Evolutionary conservation across 257 asterid species (phyloP).

Genomic region (Leptodermis oblonga): DNA sequence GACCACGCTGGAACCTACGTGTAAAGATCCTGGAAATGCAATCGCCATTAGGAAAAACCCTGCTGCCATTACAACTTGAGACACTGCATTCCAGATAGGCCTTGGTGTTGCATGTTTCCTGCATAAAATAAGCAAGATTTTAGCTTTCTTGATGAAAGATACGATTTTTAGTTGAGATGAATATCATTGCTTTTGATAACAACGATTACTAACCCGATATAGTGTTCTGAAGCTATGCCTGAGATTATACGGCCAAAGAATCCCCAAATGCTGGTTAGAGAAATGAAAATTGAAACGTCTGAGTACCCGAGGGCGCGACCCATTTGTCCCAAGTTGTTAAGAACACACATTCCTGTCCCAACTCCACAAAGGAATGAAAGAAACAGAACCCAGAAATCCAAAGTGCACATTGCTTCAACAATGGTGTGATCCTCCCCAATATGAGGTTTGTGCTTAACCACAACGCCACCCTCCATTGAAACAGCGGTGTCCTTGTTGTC

Average conservation of each 20-base stretch:
- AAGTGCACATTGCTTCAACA: conserved; percentile 12
- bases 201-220: conserved; percentile 16
- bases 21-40: conserved; percentile 22
- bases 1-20: conserved; percentile 20
- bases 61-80: conserved; percentile 14
- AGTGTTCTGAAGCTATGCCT: conserved; percentile 23
- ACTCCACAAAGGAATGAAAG: conserved; percentile 25
- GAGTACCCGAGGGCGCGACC: conserved; percentile 23
- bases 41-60: conserved; percentile 17
- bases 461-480: not conserved
- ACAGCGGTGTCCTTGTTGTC: not conserved
- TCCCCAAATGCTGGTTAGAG: conserved; percentile 29
- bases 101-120: conserved; percentile 25
- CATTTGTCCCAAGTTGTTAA: conserved; percentile 26
- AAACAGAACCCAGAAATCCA: conserved; percentile 19
- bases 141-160: not conserved
- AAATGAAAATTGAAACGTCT: conserved; percentile 22
- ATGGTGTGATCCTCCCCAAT: conserved; percentile 25
- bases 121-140: conserved; percentile 2
- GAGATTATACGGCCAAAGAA: conserved; percentile 23
- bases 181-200: too few relatives aligned
- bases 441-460: conserved; percentile 1
- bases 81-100: conserved; percentile 20
- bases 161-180: not conserved
- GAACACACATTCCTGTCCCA: conserved; percentile 24